These are phyloP conservation scores for Ceratobasidium sp. DNA, from an alignment of 1,284 basidiomycete species.

Conservation along the genomic window DNA sequence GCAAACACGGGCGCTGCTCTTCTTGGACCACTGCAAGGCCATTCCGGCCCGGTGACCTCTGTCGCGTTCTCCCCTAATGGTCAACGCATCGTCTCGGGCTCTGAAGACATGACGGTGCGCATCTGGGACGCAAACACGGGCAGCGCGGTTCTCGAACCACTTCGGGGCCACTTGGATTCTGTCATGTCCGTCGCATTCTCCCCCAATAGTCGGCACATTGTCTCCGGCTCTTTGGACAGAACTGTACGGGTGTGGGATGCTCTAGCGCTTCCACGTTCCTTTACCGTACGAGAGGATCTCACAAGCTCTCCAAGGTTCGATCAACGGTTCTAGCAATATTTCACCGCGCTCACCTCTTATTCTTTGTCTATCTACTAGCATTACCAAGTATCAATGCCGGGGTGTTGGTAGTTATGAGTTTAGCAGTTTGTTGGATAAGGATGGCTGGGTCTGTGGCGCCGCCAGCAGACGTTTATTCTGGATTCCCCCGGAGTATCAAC, in stretches of 20 bases:
- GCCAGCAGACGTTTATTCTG: background rate
- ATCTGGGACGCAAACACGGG: slow-evolving; percentile 29
- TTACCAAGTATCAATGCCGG: background rate
- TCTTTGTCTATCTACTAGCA: background rate
- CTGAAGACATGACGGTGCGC: slow-evolving; percentile 27
- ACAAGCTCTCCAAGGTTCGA: too few species aligned
- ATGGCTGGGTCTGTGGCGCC: slow-evolving; percentile 10
- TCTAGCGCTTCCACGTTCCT: background rate
- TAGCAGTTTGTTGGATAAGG: background rate
- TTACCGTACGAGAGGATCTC: background rate
- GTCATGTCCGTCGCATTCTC: too few species aligned
- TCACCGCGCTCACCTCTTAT: too few species aligned
- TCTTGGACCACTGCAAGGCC: background rate
- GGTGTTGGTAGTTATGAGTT: background rate
- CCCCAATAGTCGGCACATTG: slow-evolving; percentile 27
- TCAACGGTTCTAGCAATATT: too few species aligned
- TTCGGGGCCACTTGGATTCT: slow-evolving; percentile 28
- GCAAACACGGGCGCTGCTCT: slow-evolving; percentile 5
- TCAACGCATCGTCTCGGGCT: slow-evolving; percentile 21
- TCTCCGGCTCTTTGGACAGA: slow-evolving; percentile 35
- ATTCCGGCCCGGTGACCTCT: background rate
- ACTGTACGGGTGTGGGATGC: slow-evolving; percentile 46
- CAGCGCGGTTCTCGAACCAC: background rate
- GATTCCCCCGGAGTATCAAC: slow-evolving; percentile 19
- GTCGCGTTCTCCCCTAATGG: slow-evolving; percentile 31